Percentiles rank a stretch among this genome's conserved stretches.
Conservation (phyloP, 306 rosid species). For the Argentina anserina region DNA sequence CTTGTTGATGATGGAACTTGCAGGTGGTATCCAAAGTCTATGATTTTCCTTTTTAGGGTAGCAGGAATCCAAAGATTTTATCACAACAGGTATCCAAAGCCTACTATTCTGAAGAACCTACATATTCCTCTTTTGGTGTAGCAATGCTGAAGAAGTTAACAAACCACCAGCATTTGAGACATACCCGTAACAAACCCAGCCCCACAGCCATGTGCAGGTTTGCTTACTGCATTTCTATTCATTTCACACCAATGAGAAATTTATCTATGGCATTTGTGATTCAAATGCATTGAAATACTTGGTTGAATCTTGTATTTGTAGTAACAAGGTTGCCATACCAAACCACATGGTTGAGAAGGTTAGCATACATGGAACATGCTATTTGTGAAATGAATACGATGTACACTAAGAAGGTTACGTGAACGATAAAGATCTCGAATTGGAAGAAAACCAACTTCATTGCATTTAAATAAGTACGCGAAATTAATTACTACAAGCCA, state of each 20-base stretch:
- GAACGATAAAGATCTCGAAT: background rate
- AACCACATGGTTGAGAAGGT: background rate
- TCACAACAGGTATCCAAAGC: slow-evolving; percentile 6
- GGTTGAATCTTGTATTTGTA: background rate
- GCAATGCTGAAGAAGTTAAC: background rate
- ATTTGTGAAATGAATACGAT: too few relatives aligned
- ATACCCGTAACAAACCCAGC: slow-evolving; percentile 24
- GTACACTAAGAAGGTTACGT: background rate
- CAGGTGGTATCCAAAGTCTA: slow-evolving; percentile 12
- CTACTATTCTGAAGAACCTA: background rate
- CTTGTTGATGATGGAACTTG: background rate
- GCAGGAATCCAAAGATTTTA: slow-evolving; percentile 43
- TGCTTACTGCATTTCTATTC: slow-evolving; percentile 21
- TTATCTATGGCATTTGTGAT: background rate
- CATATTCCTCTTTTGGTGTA: background rate
- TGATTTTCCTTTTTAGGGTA: background rate
- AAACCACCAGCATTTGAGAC: slow-evolving; percentile 6
- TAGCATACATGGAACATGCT: background rate
- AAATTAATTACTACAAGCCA: slow-evolving; percentile 3
- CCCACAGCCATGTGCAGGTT: slow-evolving; percentile 61
- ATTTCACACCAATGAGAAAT: slow-evolving; percentile 30
- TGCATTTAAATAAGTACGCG: background rate
- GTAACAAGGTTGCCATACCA: too few relatives aligned
- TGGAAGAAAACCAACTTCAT: background rate
- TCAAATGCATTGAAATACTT: background rate